Percentiles rank a stretch among this genome's conserved stretches.
These are phyloP conservation scores for Hygrocybe punicea DNA, from an alignment of 768 basidiomycete species.

Conservation along the genomic window DNA sequence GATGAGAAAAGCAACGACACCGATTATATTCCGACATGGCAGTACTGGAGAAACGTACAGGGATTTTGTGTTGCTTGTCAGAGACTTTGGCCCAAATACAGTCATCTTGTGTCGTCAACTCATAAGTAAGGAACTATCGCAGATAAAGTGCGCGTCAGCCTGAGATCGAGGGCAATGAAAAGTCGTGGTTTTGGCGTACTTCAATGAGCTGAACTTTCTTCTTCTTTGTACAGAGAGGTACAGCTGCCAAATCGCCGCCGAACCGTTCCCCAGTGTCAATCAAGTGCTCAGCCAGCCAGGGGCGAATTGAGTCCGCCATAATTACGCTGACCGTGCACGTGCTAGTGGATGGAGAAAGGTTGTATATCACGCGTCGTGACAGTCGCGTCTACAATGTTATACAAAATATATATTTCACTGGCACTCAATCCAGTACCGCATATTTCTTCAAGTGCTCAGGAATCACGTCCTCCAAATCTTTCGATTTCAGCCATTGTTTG, in stretches of 20 bases:
- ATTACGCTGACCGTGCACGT: neutral
- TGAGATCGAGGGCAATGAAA: neutral
- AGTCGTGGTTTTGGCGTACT: slow-evolving; percentile 30
- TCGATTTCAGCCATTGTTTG: slow-evolving; percentile 82
- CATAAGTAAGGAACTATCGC: slow-evolving; percentile 56
- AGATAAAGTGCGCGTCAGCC: slow-evolving; percentile 5
- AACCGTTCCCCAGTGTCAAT: slow-evolving; percentile 47
- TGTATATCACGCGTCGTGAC: neutral
- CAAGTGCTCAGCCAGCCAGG: slow-evolving; percentile 61
- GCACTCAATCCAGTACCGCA: slow-evolving; percentile 66
- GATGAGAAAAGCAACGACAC: slow-evolving; percentile 26
- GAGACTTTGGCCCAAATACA: slow-evolving; percentile 61
- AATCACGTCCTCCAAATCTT: slow-evolving; percentile 73
- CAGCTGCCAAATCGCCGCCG: slow-evolving; percentile 43
- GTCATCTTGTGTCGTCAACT: slow-evolving; percentile 33
- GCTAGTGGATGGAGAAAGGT: neutral
- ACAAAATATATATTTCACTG: neutral
- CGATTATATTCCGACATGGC: slow-evolving; percentile 45
- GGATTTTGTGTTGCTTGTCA: slow-evolving; percentile 50
- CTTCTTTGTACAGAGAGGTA: slow-evolving; percentile 35
- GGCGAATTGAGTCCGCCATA: slow-evolving; percentile 39
- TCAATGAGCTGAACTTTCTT: slow-evolving; percentile 60
- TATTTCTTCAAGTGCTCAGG: slow-evolving; percentile 87
- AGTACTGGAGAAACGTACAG: slow-evolving; percentile 52
- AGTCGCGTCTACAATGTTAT: neutral